A percentile compares a stretch with the other conserved stretches of the same genome.
Conservation (phyloP, 257 asterid species). For the Plantago ovata region DNA sequence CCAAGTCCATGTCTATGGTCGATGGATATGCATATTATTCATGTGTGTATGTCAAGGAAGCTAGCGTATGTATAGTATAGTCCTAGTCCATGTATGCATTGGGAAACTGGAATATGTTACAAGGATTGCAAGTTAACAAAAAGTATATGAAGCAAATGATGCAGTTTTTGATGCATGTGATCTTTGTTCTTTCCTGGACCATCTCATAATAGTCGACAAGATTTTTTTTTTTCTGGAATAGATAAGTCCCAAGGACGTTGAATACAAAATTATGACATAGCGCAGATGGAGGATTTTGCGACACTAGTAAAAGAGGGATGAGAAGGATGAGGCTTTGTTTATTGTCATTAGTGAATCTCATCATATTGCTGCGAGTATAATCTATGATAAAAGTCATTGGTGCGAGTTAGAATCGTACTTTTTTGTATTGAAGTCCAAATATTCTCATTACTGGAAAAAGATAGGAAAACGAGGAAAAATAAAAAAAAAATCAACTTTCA, state of each 20-base stretch:
- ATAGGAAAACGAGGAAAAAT: too few species aligned
- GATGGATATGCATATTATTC: neutral
- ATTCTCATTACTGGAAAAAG: too few species aligned
- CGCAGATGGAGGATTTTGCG: neutral
- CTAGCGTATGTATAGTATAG: too few species aligned
- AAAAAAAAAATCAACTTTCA: too few species aligned
- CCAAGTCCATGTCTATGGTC: neutral
- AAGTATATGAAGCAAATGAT: neutral
- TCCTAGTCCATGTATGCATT: neutral
- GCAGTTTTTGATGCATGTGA: neutral
- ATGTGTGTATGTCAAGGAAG: neutral
- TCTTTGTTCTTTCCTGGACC: neutral
- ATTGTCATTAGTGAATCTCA: neutral
- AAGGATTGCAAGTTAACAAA: neutral
- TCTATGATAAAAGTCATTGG: neutral
- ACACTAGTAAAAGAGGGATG: too few species aligned
- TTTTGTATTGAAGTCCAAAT: neutral
- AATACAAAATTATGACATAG: neutral
- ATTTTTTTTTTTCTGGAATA: neutral
- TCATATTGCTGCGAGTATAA: neutral
- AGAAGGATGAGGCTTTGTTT: neutral
- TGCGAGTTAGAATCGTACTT: neutral
- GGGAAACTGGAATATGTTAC: neutral
- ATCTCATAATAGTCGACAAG: constrained; percentile 12
- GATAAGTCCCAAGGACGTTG: constrained; percentile 3